phyloP scores from a whole-genome alignment of 768 basidiomycete genomes.

The Brasilioporus rufonigricans region DNA sequence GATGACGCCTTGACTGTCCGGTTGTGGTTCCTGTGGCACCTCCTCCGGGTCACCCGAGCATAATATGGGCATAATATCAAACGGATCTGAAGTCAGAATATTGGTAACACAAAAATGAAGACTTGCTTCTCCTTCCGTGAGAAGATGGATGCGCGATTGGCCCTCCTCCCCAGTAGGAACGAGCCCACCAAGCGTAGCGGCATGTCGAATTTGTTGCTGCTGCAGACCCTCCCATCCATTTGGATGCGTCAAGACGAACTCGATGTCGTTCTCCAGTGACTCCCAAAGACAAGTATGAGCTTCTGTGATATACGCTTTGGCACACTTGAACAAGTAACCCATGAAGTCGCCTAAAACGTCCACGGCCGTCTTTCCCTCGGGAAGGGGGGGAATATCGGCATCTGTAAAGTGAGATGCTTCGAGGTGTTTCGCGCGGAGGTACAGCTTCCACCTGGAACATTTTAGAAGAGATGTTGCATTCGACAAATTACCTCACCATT shows the following conservation, averaged over 20 bases:
- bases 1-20: conserved; percentile 34
- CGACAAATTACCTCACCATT: conserved; percentile 30
- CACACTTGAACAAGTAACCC: conserved; percentile 40
- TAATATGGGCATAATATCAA: conserved; percentile 9
- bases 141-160: conserved; percentile 44
- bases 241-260: conserved; percentile 56
- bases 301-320: conserved; percentile 44
- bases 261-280: conserved; percentile 39
- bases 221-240: conserved; percentile 64
- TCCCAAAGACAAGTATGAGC: conserved; percentile 42
- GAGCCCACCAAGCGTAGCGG: conserved; percentile 48
- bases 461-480: not conserved
- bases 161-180: conserved; percentile 39
- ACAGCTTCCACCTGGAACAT: conserved; percentile 31
- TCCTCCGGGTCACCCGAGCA: conserved; percentile 19
- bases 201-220: conserved; percentile 51
- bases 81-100: conserved; percentile 35
- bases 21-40: conserved; percentile 4
- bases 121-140: conserved; percentile 61
- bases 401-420: conserved; percentile 23
- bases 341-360: conserved; percentile 40
- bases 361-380: conserved; percentile 9
- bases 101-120: conserved; percentile 51
- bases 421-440: conserved; percentile 33
- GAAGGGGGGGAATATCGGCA: conserved; percentile 13